These are phyloP conservation scores for Nephelium lappaceum DNA, from an alignment of 345 rosid species.

Conservation along the genomic window DNA sequence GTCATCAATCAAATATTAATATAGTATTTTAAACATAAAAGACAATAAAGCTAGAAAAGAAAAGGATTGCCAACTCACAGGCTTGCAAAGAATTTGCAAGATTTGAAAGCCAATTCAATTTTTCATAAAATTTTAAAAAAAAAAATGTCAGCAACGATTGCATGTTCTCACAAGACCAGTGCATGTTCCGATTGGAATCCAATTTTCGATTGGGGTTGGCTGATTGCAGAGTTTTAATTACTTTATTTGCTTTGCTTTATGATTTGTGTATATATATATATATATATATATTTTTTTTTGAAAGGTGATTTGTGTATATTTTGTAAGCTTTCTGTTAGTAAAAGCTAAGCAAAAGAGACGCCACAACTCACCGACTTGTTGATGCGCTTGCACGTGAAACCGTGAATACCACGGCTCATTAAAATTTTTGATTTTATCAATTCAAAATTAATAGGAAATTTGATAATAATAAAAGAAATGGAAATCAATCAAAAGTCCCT, in stretches of 20 bases:
- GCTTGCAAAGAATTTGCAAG: neutral
- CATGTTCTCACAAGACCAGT: neutral
- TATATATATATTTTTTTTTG: too few species aligned
- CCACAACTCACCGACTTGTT: conserved; percentile 8
- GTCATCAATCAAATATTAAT: neutral
- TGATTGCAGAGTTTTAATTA: neutral
- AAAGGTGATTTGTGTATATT: neutral
- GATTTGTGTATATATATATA: neutral
- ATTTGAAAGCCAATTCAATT: neutral
- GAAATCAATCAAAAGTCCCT: conserved; percentile 1
- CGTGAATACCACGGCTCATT: conserved; percentile 25
- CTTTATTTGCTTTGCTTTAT: neutral
- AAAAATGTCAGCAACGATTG: neutral
- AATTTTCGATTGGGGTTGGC: neutral
- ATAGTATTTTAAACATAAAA: neutral
- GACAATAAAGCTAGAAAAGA: neutral
- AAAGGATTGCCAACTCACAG: neutral
- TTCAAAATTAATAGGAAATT: neutral
- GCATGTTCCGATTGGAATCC: conserved; percentile 6
- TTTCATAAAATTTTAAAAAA: neutral
- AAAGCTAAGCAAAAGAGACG: neutral
- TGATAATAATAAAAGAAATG: too few species aligned
- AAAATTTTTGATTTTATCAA: neutral
- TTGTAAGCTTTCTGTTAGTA: neutral
- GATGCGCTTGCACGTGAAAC: neutral